Evolutionary conservation across 176 grass and related monocot species (phyloP), one percentile per base, ranked within the genome.

Genomic region (Luzula sylvatica): DNA sequence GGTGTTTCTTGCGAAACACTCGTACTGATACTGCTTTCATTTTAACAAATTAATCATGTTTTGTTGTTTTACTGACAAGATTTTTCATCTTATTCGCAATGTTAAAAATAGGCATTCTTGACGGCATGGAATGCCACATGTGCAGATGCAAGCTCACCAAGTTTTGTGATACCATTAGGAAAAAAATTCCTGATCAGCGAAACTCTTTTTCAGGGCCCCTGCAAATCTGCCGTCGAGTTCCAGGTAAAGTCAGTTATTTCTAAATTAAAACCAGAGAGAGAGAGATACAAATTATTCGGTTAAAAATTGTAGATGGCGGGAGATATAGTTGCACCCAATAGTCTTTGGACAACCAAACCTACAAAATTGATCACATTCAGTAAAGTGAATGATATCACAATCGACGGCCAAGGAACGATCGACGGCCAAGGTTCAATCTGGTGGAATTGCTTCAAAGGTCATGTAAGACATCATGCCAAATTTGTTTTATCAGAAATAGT

Each of bases 361-460:
- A 51, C 14, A 23, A 81, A 50, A 53, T 25, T 94, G 13, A 1
- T 94, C 9, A 66, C 76, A 15, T 72, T 94, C 53, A 24, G 20
- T 27, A 11, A 20, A 1, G 22, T 81, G 2, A 29, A 78, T 42
- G 19, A 55, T 38, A 35, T 94, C 26, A 77, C 59, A 1, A 0
- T 87, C 15, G 12, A 68, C 2, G 88, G 88, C 3, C 15, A 3
- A 0, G 88, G 88, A 7, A 38, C 58, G 55, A 81, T 94, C 25
- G 75, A 87, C 3, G 83, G 83, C 26, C 61, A 27, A 19, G 88
- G 88, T 6, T 22, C 72, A 45, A 52, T 81, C 7, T 94, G 83
- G 83, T 94, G 88, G 88, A 19, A 76, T 41, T 78, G 79, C 61
- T 68, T 43, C 14, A 56, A 46, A 1, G 11, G 42, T 11, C 57